Conservation (phyloP, 2,329 filamentous ascomycete species). For the Capronia epimyces region DNA sequence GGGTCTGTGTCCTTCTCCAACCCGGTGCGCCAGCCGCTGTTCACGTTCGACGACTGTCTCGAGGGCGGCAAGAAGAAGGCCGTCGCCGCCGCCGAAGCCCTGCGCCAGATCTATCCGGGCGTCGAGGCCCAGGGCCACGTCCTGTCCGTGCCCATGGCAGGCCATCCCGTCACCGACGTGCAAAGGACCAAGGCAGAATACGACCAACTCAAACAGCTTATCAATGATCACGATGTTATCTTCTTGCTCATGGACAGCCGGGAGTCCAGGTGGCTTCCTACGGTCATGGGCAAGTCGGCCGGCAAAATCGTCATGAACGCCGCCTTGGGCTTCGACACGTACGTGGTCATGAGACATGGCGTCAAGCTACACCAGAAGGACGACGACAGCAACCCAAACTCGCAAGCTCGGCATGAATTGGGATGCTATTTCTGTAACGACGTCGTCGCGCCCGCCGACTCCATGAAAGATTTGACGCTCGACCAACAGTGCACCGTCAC, state of each 20-base stretch:
- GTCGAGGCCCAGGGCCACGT: conserved; percentile 75
- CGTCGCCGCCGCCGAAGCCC: conserved; percentile 67
- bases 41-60: conserved; percentile 81
- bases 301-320: conserved; percentile 97
- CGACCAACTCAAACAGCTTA: conserved; percentile 65
- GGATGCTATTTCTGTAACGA: conserved; percentile 99
- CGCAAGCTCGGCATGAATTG: conserved; percentile 48
- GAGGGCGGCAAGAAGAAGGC: conserved; percentile 82
- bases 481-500: conserved; percentile 99
- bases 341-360: conserved; percentile 94
- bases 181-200: conserved; percentile 66
- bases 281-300: conserved; percentile 86
- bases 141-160: conserved; percentile 89
- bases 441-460: conserved; percentile 87
- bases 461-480: conserved; percentile 86
- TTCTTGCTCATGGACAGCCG: conserved; percentile 97
- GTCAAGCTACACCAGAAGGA: conserved; percentile 55
- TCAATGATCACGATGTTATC: conserved; percentile 81
- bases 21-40: conserved; percentile 88
- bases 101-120: conserved; percentile 84
- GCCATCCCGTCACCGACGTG: conserved; percentile 76
- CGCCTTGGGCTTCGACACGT: conserved; percentile 92
- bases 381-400: conserved; percentile 28
- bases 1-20: conserved; percentile 92
- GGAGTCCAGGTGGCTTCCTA: conserved; percentile 91